Percentiles rank a stretch among this genome's conserved stretches.
These are phyloP conservation scores for Debaryomycetaceae sp. DNA, from an alignment of 1,139 yeast species.

Conservation along the genomic window DNA sequence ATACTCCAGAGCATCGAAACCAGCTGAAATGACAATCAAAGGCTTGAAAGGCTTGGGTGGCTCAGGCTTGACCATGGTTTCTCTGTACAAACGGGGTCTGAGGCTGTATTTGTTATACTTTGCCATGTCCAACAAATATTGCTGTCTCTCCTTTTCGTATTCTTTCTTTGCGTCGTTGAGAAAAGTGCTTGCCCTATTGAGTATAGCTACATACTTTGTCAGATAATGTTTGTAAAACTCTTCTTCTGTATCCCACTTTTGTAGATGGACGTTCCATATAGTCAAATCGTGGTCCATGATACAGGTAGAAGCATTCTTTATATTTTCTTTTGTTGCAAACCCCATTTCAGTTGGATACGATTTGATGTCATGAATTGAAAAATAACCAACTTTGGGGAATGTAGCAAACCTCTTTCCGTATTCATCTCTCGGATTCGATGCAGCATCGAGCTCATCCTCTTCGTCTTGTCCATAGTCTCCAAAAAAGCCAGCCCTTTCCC, in stretches of 20 bases:
- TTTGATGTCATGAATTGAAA: slow-evolving; percentile 80
- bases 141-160: slow-evolving; percentile 37
- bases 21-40: slow-evolving; percentile 72
- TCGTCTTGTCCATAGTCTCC: slow-evolving; percentile 50
- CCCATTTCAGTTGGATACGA: slow-evolving; percentile 85
- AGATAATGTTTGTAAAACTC: slow-evolving; percentile 67
- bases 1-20: slow-evolving; percentile 85
- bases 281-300: slow-evolving; percentile 75
- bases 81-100: slow-evolving; percentile 28
- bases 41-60: slow-evolving; percentile 63
- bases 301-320: slow-evolving; percentile 78
- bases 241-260: slow-evolving; percentile 57
- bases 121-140: slow-evolving; percentile 24
- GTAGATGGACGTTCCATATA: slow-evolving; percentile 83
- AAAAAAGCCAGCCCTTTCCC: slow-evolving; percentile 68
- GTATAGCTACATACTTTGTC: slow-evolving; percentile 56
- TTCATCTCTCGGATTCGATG: slow-evolving; percentile 40
- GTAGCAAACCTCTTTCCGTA: slow-evolving; percentile 52
- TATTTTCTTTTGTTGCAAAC: slow-evolving; percentile 67
- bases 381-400: slow-evolving; percentile 73
- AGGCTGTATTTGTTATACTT: slow-evolving; percentile 25
- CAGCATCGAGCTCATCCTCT: slow-evolving; percentile 34
- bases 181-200: slow-evolving; percentile 68
- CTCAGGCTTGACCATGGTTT: slow-evolving; percentile 23
- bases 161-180: slow-evolving; percentile 48